These are phyloP conservation scores for Eucalyptus sideroxylon DNA, from an alignment of 345 rosid species.

Conservation along the genomic window DNA sequence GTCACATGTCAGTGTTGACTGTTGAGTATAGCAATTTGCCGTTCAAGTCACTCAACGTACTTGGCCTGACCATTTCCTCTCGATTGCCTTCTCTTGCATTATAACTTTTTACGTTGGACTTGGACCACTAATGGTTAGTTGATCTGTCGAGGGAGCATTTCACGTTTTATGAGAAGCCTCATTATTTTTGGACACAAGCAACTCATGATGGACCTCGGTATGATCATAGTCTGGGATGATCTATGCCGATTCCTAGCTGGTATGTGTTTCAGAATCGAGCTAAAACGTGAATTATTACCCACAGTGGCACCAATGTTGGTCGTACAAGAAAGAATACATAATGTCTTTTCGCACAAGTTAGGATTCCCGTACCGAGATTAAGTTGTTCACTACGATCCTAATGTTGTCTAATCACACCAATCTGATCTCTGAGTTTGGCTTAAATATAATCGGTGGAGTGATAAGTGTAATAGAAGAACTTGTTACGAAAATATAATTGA, in stretches of 20 bases:
- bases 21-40: background rate
- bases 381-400: rapidly evolving
- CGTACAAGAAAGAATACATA: background rate
- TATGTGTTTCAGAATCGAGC: background rate
- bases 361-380: background rate
- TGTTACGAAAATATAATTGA: background rate
- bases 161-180: background rate
- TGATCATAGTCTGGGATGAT: background rate
- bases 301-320: background rate
- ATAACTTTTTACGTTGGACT: background rate
- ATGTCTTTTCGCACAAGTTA: background rate
- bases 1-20: background rate
- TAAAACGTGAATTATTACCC: background rate
- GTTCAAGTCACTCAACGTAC: background rate
- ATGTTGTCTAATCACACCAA: background rate
- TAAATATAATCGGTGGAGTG: background rate
- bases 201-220: background rate
- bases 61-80: background rate
- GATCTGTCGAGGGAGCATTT: background rate
- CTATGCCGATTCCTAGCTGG: background rate
- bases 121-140: background rate
- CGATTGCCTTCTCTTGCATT: background rate
- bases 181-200: background rate
- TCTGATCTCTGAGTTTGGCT: background rate
- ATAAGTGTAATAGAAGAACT: background rate